Conservation (phyloP, 2,329 filamentous ascomycete genomes). For the Fusarium verticillioides region DNA sequence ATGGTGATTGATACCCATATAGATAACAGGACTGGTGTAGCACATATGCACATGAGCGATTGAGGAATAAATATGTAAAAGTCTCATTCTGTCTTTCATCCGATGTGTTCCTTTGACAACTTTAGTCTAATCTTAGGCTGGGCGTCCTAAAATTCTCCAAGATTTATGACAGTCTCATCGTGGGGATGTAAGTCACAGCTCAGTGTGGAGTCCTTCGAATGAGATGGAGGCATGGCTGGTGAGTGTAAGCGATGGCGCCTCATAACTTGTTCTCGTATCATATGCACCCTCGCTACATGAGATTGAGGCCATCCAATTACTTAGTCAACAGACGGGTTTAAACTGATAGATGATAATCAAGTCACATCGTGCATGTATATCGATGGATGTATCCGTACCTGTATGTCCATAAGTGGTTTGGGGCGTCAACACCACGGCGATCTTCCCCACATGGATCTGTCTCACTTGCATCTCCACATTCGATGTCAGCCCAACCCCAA, state of each 20-base stretch:
- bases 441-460: background rate
- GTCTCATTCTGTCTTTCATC: background rate
- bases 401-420: background rate
- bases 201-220: background rate
- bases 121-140: background rate
- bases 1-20: slow-evolving; percentile 34
- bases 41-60: background rate
- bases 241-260: rapidly evolving
- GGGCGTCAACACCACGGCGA: background rate
- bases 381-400: background rate
- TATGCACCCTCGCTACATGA: rapidly evolving
- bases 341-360: background rate
- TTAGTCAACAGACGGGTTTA: rapidly evolving
- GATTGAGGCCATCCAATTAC: rapidly evolving
- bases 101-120: too few relatives aligned
- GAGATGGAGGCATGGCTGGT: background rate
- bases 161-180: rapidly evolving
- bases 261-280: too few relatives aligned
- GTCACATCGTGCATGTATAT: background rate
- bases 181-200: too few relatives aligned
- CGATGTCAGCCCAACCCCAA: background rate
- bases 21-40: background rate
- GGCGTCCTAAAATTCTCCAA: rapidly evolving
- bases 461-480: background rate
- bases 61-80: background rate